Evolutionary conservation across 2,329 filamentous ascomycete species (phyloP), one percentile per base, ranked within the genome.

Genomic region (Gaeumannomyces sp.): DNA sequence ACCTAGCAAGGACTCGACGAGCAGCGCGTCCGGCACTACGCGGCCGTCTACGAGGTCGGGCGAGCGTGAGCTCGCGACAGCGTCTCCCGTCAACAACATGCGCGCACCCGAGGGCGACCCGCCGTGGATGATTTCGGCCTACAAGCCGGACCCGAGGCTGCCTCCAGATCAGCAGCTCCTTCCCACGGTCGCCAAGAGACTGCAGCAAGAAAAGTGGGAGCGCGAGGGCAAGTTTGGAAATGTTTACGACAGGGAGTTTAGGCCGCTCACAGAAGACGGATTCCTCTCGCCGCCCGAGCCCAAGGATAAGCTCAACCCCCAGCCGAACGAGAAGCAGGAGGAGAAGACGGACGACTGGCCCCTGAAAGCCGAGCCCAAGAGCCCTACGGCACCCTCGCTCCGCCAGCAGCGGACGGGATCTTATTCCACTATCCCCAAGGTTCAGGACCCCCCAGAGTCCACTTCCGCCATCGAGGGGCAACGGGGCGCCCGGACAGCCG

Each of bases 131-230:
- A 86, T 95, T 60, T 91, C 90, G 28, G 92, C 96, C 77, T 99
- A 97, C 77, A 96, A 96, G 73, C 95, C 95, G 0, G 95, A 99
- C 73, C 95, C 95, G 35, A 89, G 93, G 67, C 81, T 99, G 45
- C 95, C 95, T 7, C 95, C 93, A 0, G 95, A 99, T 67, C 91
- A 99, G 76, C 95, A 99, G 74, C 88, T 99, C 64, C 86, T 99
- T 14, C 95, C 95, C 0, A 98, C 95, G 0, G 93, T 98, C 68
- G 95, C 95, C 16, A 92, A 90, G 72, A 85, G 92, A 65, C 83
- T 98, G 76, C 91, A 95, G 75, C 94, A 97, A 78, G 93, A 97
- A 76, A 91, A 94, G 75, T 97, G 93, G 93, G 93, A 96, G 76
- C 91, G 88, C 70, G 92, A 97, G 75, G 93, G 93, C 68, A 92